Evolutionary conservation across 805 yeast genomes (phyloP).

Genomic region (Candida mattraensis): DNA sequence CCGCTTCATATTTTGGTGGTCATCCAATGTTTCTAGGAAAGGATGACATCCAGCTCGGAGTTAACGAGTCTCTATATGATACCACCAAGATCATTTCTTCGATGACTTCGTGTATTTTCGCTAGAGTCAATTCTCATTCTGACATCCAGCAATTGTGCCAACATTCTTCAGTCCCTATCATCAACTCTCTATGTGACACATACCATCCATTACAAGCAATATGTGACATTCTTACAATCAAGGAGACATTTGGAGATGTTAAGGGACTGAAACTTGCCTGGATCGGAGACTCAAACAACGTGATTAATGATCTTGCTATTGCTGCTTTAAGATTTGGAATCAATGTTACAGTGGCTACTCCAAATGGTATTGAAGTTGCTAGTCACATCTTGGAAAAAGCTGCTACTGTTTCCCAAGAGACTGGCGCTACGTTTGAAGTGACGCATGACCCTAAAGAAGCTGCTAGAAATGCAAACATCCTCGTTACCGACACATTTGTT

Average conservation of each 20-base stretch:
- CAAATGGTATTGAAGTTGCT: slow-evolving; percentile 68
- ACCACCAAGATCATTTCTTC: slow-evolving; percentile 88
- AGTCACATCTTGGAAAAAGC: slow-evolving; percentile 55
- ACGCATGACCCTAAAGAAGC: slow-evolving; percentile 78
- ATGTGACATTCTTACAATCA: slow-evolving; percentile 83
- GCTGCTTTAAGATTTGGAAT: slow-evolving; percentile 87
- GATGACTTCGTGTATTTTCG: slow-evolving; percentile 95
- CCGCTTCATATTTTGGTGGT: slow-evolving; percentile 89
- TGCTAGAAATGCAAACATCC: slow-evolving; percentile 67
- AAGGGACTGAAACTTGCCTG: slow-evolving; percentile 78
- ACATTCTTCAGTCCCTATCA: slow-evolving; percentile 85
- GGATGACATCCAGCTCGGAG: slow-evolving; percentile 96
- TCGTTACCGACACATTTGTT: slow-evolving; percentile 96
- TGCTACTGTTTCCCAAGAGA: slow-evolving; percentile 46
- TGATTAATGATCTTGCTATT: slow-evolving; percentile 86
- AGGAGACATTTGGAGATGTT: slow-evolving; percentile 63
- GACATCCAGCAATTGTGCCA: slow-evolving; percentile 78
- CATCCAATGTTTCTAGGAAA: slow-evolving; percentile 96
- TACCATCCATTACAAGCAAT: slow-evolving; percentile 96
- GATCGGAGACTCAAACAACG: slow-evolving; percentile 97
- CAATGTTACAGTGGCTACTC: slow-evolving; percentile 80
- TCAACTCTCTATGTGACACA: slow-evolving; percentile 88
- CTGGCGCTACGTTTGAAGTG: slow-evolving; percentile 53
- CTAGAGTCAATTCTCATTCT: slow-evolving; percentile 85
- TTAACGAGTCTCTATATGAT: slow-evolving; percentile 87